Evolutionary conservation across 805 yeast species (phyloP), one percentile per base, ranked within the genome.

Genomic region (Spathaspora sp.): DNA sequence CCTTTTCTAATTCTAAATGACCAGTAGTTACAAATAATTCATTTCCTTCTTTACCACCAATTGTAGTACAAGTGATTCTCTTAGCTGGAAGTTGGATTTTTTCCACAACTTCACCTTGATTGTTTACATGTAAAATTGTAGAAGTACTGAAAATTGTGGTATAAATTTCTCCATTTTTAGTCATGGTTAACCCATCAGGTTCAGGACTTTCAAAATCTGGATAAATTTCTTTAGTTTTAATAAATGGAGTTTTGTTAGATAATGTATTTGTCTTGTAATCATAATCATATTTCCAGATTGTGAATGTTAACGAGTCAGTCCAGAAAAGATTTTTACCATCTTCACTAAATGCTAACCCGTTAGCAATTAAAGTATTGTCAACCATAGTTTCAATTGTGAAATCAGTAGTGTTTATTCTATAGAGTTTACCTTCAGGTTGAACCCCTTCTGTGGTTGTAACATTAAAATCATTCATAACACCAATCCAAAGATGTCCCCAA

Each of bases 141-240:
- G 72, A 64, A 1, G 86, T 77, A 26, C 83, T 77, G 81, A 86
- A 90, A 11, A 87, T 80, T 1, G 96, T 87, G 5, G 83, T 72
- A 68, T 79, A 87, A 40, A 91, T 62, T 49, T 79, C 73, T 8
- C 82, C 85, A 32, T 73, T 66, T 2, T 67, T 67, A 42, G 87
- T 81, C 56, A 87, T 68, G 23, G 84, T 73, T 56, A 87, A 76
- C 18, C 97, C 97, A 65, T 91, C 97, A 0, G 97, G 97, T 57
- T 83, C 94, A 8, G 85, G 52, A 40, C 51, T 42, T 44, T 62
- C 19, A 60, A 61, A 49, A 47, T 58, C 47, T 8, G 50, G 20
- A 42, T 57, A 46, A 40, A 42, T 48, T 50, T 83, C 85, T 26
- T 55, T 56, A 42, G 58, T 51, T 40, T 67, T 59, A 18, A 69